These are phyloP conservation scores for Zygosaccharomyces bailii DNA, from an alignment of 805 yeast genomes.

Conservation along the genomic window DNA sequence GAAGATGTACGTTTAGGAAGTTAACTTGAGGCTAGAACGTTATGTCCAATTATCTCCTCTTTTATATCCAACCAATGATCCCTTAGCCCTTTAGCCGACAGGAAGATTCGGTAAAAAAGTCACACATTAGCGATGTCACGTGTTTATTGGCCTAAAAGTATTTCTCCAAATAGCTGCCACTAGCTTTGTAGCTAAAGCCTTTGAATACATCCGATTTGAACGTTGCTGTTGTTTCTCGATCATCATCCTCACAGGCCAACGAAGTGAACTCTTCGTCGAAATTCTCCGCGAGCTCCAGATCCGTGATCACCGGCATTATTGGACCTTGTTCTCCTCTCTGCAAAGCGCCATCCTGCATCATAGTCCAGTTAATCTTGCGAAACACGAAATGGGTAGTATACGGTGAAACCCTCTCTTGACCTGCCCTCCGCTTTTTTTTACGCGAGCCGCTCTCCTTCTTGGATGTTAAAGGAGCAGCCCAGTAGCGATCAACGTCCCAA, in stretches of 20 bases:
- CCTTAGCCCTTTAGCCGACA: neutral
- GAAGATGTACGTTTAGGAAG: neutral
- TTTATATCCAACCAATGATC: neutral
- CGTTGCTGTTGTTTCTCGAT: conserved; percentile 7
- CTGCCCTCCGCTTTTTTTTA: conserved; percentile 30
- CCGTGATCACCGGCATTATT: conserved; percentile 74
- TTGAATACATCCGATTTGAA: conserved; percentile 30
- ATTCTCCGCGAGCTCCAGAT: conserved; percentile 80
- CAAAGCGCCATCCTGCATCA: conserved; percentile 47
- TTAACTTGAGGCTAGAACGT: too few relatives aligned
- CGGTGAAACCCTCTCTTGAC: conserved; percentile 30
- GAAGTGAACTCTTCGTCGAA: conserved; percentile 77
- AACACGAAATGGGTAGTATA: conserved; percentile 70
- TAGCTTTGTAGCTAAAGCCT: conserved; percentile 39
- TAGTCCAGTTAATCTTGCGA: conserved; percentile 69
- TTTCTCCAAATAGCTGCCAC: conserved; percentile 35
- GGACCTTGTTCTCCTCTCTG: conserved; percentile 58
- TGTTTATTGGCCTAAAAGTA: conserved; percentile 24
- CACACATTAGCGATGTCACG: neutral
- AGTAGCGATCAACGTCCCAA: conserved; percentile 53
- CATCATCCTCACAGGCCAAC: conserved; percentile 46
- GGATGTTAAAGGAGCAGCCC: conserved; percentile 33
- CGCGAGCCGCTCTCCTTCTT: conserved; percentile 14
- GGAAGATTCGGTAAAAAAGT: neutral
- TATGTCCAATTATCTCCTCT: neutral